A percentile compares a stretch with the other conserved stretches of the same genome.
Evolutionary conservation across 805 yeast genomes (phyloP).

Genomic region (Yarrowia sp.): DNA sequence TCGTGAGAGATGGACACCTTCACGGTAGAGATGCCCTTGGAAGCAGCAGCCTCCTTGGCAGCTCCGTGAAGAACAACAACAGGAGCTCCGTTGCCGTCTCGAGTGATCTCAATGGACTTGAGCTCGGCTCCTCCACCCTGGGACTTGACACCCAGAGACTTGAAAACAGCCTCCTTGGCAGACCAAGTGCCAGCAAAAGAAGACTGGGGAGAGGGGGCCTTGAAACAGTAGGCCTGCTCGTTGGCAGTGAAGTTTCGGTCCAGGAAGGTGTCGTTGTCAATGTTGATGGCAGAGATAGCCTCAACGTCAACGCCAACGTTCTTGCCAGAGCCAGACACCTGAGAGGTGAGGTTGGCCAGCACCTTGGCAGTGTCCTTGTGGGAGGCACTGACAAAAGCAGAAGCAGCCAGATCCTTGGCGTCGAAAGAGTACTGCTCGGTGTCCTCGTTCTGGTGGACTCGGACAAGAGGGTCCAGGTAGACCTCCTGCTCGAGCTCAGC

Average conservation of each 20-base stretch:
- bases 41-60: constrained; percentile 75
- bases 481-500: constrained; percentile 88
- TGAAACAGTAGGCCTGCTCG: constrained; percentile 79
- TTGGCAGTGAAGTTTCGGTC: constrained; percentile 87
- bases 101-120: constrained; percentile 85
- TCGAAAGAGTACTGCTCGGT: constrained; percentile 49
- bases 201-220: constrained; percentile 80
- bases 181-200: constrained; percentile 99
- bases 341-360: constrained; percentile 61
- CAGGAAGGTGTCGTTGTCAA: constrained; percentile 87
- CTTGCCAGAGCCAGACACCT: constrained; percentile 55
- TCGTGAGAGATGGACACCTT: constrained; percentile 95
- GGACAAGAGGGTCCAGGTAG: constrained; percentile 94
- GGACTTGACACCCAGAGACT: constrained; percentile 85
- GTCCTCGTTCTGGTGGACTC: constrained; percentile 59
- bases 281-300: constrained; percentile 77
- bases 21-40: constrained; percentile 71
- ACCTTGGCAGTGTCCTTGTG: constrained; percentile 70
- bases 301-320: constrained; percentile 98
- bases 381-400: constrained; percentile 52
- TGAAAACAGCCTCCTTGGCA: constrained; percentile 98
- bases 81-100: constrained; percentile 79
- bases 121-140: constrained; percentile 96
- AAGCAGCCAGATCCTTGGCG: constrained; percentile 47
- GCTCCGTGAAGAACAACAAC: constrained; percentile 75